Percentiles rank a stretch among this genome's conserved stretches.
Conservation (phyloP, 2,329 filamentous ascomycete genomes). For the Neonectria coccinea region DNA sequence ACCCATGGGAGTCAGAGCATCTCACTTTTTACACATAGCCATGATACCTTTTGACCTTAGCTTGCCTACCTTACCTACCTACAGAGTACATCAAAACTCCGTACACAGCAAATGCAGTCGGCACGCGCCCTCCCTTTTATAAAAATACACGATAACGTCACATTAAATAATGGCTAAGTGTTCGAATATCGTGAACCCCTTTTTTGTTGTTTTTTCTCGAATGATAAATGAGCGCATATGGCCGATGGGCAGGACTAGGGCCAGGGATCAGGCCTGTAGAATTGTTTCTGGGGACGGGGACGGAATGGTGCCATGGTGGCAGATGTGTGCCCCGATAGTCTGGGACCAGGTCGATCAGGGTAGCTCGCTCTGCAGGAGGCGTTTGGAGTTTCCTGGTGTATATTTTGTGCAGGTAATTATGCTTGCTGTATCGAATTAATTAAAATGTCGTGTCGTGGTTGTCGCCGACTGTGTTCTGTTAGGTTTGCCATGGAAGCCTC, state of each 20-base stretch:
- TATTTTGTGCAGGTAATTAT: no score
- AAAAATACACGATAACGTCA: slow-evolving; percentile 1
- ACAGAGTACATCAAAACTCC: neutral
- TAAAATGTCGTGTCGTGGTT: neutral
- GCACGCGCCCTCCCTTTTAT: slow-evolving; percentile 8
- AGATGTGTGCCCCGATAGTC: neutral
- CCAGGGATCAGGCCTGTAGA: slow-evolving; percentile 13
- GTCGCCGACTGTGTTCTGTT: neutral
- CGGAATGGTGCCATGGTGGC: neutral
- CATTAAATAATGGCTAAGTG: neutral
- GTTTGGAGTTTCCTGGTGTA: neutral
- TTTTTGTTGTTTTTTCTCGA: neutral
- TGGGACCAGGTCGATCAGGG: slow-evolving; percentile 1
- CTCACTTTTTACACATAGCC: slow-evolving; percentile 29
- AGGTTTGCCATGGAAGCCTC: neutral
- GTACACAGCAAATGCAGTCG: slow-evolving; percentile 4
- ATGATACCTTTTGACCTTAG: slow-evolving; percentile 15
- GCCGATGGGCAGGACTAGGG: neutral
- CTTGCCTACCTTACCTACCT: slow-evolving; percentile 4
- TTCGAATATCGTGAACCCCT: neutral
- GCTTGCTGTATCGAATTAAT: no score
- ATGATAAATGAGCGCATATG: slow-evolving; percentile 10
- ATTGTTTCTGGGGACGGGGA: neutral
- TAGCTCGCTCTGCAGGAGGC: neutral
- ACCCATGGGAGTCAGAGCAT: slow-evolving; percentile 40